Conservation (phyloP, 495 filamentous ascomycete species). For the Podospora anserina region DNA sequence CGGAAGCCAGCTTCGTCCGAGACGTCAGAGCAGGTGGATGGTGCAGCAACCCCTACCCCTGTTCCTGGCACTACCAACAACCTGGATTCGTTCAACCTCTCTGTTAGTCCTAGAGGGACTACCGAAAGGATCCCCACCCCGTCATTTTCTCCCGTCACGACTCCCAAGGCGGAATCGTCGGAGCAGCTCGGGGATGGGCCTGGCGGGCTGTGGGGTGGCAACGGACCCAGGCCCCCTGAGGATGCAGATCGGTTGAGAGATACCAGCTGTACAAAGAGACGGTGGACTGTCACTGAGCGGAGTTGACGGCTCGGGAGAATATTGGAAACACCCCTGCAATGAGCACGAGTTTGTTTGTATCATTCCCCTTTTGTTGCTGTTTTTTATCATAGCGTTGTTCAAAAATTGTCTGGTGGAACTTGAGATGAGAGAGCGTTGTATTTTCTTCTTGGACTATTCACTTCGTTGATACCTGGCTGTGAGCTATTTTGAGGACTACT, state of each 20-base stretch:
- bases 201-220: constrained; percentile 39
- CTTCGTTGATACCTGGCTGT: neutral
- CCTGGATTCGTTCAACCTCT: neutral
- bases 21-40: neutral
- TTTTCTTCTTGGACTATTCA: neutral
- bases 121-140: neutral
- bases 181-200: constrained; percentile 25
- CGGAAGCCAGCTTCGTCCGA: constrained; percentile 16
- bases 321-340: no score
- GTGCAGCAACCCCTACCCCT: neutral
- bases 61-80: neutral
- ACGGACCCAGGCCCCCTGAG: constrained; percentile 30
- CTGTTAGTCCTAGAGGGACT: constrained; percentile 2
- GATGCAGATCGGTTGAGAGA: constrained; percentile 40
- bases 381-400: neutral
- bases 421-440: neutral
- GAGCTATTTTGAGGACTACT: neutral
- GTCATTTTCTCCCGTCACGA: constrained; percentile 1
- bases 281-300: constrained; percentile 47
- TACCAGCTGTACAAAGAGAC: constrained; percentile 38
- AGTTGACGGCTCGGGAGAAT: neutral
- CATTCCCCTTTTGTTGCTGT: neutral
- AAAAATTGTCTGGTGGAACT: neutral
- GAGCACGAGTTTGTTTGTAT: neutral
- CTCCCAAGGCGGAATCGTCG: constrained; percentile 12